Base-by-base conservation (phyloP, 805 yeast genomes). In the Cyberlindnera mississippiensis region DNA sequence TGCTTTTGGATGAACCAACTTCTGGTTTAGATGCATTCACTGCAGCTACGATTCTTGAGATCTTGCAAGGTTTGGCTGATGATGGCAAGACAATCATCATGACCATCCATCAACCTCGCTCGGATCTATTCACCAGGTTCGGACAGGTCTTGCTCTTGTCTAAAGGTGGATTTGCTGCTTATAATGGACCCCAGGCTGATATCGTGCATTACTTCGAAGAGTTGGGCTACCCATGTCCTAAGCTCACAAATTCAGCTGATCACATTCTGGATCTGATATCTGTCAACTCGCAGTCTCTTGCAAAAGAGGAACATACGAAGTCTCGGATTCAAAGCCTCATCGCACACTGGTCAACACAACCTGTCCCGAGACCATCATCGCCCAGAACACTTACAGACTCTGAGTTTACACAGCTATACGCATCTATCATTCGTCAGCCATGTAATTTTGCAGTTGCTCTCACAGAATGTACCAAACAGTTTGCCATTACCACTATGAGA, bases 11-110 rank as follows among this genome's bases (percentile, higher is more conserved):
- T 60, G 96, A 88, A 57, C 96, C 96, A 1, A 88, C 96, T 0
- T 85, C 95, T 3, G 96, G 96, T 0, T 68, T 88, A 18, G 96
- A 88, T 58, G 76, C 90, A 18, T 78, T 85, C 44, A 86, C 95
- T 0, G 85, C 96, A 0, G 72, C 78, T 0, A 75, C 88, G 1
- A 84, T 88, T 19, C 57, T 88, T 30, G 71, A 72, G 38, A 77
- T 87, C 29, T 65, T 88, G 34, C 69, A 76, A 37, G 63, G 66
- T 4, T 61, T 88, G 29, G 78, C 89, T 1, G 53, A 64, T n/a
- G 74, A 72, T 24, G 81, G 84, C 2, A 78, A 80, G 8, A 85
- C 96, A 0, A 70, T 89, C 6, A 74, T 88, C 27, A 62, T 82
- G 40, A 86, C 96, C 0, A 85, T 88, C 36, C 96, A 88, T 60